Evolutionary conservation across 768 basidiomycete species (phyloP).

Genomic region (Lentinula raphanica): DNA sequence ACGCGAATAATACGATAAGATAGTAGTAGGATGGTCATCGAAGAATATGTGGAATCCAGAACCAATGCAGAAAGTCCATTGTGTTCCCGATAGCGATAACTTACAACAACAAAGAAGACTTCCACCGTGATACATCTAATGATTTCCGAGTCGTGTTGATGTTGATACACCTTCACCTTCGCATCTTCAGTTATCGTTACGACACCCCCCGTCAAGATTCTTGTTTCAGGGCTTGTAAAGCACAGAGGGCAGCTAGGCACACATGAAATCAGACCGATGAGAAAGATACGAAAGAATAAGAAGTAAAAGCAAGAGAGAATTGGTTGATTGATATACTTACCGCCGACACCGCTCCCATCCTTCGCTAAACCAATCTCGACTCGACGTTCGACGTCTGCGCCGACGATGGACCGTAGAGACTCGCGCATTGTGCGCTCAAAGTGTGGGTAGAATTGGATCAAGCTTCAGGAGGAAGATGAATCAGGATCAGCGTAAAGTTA

Average conservation of each 20-base stretch:
- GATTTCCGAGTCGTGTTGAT: too few species aligned
- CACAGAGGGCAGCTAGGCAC: slow-evolving; percentile 74
- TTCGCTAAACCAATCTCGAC: slow-evolving; percentile 91
- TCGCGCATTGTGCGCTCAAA: slow-evolving; percentile 74
- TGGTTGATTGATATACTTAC: too few species aligned
- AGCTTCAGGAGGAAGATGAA: slow-evolving; percentile 33
- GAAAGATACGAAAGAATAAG: not conserved
- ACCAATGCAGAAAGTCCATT: too few species aligned
- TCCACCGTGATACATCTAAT: too few species aligned
- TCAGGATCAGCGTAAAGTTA: not conserved
- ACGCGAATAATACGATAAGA: too few species aligned
- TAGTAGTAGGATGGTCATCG: too few species aligned
- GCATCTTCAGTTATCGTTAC: too few species aligned
- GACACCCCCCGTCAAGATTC: too few species aligned
- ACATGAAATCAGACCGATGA: not conserved
- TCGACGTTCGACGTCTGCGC: slow-evolving; percentile 71
- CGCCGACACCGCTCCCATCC: slow-evolving; percentile 96
- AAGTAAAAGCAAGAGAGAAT: not conserved
- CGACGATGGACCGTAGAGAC: slow-evolving; percentile 71
- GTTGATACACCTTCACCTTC: too few species aligned
- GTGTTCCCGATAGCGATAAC: not conserved
- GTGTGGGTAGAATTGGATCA: slow-evolving; percentile 89
- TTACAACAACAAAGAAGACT: too few species aligned
- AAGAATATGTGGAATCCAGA: too few species aligned
- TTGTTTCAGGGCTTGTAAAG: slow-evolving; percentile 71